These are phyloP conservation scores for Pichia sp. DNA, from an alignment of 1,139 yeast genomes.

Conservation along the genomic window DNA sequence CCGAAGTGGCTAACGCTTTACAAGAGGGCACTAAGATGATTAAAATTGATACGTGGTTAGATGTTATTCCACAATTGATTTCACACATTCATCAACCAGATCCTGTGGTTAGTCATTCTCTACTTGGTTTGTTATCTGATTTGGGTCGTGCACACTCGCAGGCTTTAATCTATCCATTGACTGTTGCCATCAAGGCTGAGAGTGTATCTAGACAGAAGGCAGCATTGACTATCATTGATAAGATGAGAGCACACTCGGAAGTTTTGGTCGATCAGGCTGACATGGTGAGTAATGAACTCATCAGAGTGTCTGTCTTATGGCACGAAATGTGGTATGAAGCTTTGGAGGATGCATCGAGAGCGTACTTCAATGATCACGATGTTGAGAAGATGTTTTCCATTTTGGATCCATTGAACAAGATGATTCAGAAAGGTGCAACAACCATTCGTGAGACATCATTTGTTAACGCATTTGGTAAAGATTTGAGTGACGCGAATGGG, in stretches of 20 bases:
- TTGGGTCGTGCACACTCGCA: constrained; percentile 96
- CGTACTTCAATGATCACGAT: constrained; percentile 91
- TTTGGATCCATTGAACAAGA: constrained; percentile 79
- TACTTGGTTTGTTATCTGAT: constrained; percentile 76
- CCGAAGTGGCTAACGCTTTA: constrained; percentile 89
- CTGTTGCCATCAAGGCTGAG: constrained; percentile 94
- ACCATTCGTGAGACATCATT: constrained; percentile 91
- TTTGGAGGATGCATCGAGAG: constrained; percentile 89
- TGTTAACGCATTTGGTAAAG: constrained; percentile 90
- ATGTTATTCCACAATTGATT: constrained; percentile 90
- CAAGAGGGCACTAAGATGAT: constrained; percentile 87
- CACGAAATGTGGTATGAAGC: constrained; percentile 99
- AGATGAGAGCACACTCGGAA: constrained; percentile 86
- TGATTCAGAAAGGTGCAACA: constrained; percentile 82
- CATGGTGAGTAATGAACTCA: constrained; percentile 85
- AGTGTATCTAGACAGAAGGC: constrained; percentile 86
- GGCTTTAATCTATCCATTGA: constrained; percentile 89
- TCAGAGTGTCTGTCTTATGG: constrained; percentile 94
- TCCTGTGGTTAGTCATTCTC: constrained; percentile 70
- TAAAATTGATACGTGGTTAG: constrained; percentile 88
- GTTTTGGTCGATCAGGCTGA: constrained; percentile 86
- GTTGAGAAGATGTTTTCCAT: constrained; percentile 93
- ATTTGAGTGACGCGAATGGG: constrained; percentile 85
- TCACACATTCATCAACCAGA: constrained; percentile 96
- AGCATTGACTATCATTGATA: constrained; percentile 84